Evolutionary conservation across 495 filamentous ascomycete genomes (phyloP).

Genomic region (Bombardia bombarda): DNA sequence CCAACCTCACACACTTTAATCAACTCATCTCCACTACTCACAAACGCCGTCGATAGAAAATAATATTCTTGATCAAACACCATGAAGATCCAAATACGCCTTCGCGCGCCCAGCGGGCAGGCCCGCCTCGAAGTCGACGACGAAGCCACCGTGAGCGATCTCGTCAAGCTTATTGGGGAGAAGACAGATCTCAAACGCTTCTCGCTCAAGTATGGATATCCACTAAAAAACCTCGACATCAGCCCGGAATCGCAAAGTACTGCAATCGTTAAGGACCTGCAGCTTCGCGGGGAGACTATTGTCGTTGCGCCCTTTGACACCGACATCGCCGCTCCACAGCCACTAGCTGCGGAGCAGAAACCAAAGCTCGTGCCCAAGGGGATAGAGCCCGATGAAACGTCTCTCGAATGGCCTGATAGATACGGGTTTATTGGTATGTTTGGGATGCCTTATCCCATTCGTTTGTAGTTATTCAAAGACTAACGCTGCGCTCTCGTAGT

Average conservation of each 20-base stretch:
- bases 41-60: too few species aligned
- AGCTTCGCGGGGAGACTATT: conserved; percentile 74
- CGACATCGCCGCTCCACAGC: neutral
- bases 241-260: conserved; percentile 22
- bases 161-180: conserved; percentile 37
- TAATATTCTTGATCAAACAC: neutral
- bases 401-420: conserved; percentile 22
- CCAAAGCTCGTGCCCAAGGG: conserved; percentile 21
- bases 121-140: conserved; percentile 55
- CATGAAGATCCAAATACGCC: conserved; percentile 29
- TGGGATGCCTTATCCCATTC: neutral
- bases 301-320: conserved; percentile 47
- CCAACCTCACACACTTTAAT: neutral
- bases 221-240: conserved; percentile 60
- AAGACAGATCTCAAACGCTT: conserved; percentile 40
- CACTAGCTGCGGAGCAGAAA: conserved; percentile 1
- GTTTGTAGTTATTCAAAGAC: conserved; percentile 1
- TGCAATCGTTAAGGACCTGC: conserved; percentile 39
- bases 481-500: conserved; percentile 43
- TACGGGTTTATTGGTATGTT: conserved; percentile 21
- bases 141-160: conserved; percentile 47
- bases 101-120: conserved; percentile 29
- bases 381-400: conserved; percentile 28
- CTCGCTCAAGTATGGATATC: conserved; percentile 83
- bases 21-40: neutral